A percentile compares a stretch with the other conserved stretches of the same genome.
Evolutionary conservation across 306 rosid species (phyloP).

Genomic region (Canavalia ensiformis): DNA sequence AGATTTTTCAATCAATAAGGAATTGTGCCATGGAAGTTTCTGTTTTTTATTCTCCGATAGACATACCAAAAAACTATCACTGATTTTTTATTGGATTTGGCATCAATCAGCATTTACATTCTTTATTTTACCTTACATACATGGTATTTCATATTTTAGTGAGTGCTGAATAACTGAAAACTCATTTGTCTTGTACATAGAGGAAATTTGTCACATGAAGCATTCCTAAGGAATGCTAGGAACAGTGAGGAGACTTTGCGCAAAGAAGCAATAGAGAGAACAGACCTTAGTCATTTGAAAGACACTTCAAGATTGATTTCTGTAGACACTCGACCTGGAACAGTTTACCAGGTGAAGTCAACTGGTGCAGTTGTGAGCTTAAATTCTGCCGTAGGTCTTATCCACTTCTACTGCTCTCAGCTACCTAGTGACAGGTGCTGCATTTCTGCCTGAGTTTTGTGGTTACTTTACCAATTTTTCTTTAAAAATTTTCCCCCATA

Average conservation of each 20-base stretch:
- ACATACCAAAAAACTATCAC: constrained; percentile 22
- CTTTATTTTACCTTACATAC: constrained; percentile 24
- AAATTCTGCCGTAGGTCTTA: constrained; percentile 96
- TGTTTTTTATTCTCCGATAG: constrained; percentile 29
- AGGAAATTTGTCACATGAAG: constrained; percentile 94
- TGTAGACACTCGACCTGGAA: constrained; percentile 78
- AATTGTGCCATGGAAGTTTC: constrained; percentile 18
- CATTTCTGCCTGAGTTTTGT: constrained; percentile 39
- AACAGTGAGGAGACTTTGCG: constrained; percentile 97
- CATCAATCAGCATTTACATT: constrained; percentile 17
- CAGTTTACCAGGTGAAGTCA: constrained; percentile 95
- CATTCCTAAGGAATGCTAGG: constrained; percentile 95
- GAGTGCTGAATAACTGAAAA: constrained; percentile 45
- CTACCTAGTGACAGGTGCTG: constrained; percentile 98
- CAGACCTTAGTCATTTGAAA: constrained; percentile 93
- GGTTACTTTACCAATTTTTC: constrained; percentile 35
- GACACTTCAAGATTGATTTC: constrained; percentile 90
- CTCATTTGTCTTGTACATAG: constrained; percentile 54
- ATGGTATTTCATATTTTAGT: constrained; percentile 34
- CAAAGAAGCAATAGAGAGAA: constrained; percentile 97
- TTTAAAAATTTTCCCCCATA: constrained; percentile 10
- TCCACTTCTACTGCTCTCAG: constrained; percentile 99
- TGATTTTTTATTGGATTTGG: constrained; percentile 23
- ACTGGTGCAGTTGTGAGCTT: constrained; percentile 99
- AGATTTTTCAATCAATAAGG: constrained; percentile 38